These are phyloP conservation scores for Saturnispora gosingensis DNA, from an alignment of 805 yeast genomes.

Conservation along the genomic window DNA sequence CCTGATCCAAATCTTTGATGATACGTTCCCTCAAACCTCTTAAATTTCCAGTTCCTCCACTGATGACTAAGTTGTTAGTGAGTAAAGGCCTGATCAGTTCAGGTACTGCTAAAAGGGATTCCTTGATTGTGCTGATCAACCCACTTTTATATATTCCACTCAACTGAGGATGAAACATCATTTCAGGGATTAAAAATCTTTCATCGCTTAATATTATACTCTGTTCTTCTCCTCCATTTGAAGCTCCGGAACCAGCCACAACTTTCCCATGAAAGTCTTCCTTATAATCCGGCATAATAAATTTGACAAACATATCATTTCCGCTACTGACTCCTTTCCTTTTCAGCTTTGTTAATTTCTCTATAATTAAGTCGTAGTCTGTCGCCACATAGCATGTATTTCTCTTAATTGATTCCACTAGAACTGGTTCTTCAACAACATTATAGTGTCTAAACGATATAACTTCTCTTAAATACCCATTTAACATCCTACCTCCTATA, in stretches of 20 bases:
- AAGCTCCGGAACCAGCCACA: conserved; percentile 41
- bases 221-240: conserved; percentile 19
- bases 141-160: conserved; percentile 75
- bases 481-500: conserved; percentile 78
- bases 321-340: conserved; percentile 13
- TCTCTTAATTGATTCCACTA: conserved; percentile 82
- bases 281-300: conserved; percentile 81
- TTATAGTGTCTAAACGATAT: conserved; percentile 88
- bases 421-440: conserved; percentile 80
- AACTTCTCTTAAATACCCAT: conserved; percentile 75
- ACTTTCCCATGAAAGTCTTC: conserved; percentile 65
- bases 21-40: conserved; percentile 61
- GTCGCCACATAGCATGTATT: conserved; percentile 58
- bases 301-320: conserved; percentile 44
- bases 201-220: conserved; percentile 57
- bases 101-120: conserved; percentile 61
- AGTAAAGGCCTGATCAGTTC: conserved; percentile 65
- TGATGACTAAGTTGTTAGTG: conserved; percentile 66
- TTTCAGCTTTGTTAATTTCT: conserved; percentile 21
- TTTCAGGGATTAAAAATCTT: conserved; percentile 80
- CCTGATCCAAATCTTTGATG: conserved; percentile 50
- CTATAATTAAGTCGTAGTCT: conserved; percentile 35
- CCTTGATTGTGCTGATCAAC: conserved; percentile 58
- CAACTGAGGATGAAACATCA: conserved; percentile 77
- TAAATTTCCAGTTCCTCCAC: conserved; percentile 75